These are phyloP conservation scores for Haemoproteus tartakovskyi DNA, from an alignment of 169 alveolate species.

Conservation along the genomic window DNA sequence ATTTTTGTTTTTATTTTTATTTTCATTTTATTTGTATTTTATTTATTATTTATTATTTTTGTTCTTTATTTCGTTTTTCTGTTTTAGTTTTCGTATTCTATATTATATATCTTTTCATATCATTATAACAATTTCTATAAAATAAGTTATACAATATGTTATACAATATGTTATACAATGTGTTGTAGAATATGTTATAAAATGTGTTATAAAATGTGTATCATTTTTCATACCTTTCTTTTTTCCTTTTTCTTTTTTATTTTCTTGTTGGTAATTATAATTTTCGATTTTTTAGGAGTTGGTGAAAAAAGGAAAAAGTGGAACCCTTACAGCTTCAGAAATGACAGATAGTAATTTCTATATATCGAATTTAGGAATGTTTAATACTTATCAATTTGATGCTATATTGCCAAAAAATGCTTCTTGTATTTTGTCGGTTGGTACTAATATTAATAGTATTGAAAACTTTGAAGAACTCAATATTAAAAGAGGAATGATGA, in stretches of 20 bases:
- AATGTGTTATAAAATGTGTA: no score
- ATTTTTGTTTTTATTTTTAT: no score
- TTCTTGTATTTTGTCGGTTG: slow-evolving; percentile 86
- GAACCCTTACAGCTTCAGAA: slow-evolving; percentile 78
- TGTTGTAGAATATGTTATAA: no score
- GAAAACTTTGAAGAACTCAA: slow-evolving; percentile 68
- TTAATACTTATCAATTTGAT: slow-evolving; percentile 80
- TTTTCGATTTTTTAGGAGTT: slow-evolving; percentile 69
- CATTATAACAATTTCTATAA: no score
- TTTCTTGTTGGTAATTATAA: neutral
- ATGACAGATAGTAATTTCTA: slow-evolving; percentile 85
- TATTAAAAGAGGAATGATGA: slow-evolving; percentile 76
- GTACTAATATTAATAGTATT: slow-evolving; percentile 72
- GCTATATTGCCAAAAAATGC: slow-evolving; percentile 85
- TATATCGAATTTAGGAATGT: slow-evolving; percentile 88
- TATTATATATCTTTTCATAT: neutral
- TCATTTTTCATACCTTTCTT: neutral
- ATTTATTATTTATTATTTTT: no score
- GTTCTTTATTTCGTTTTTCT: neutral
- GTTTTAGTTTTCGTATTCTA: neutral
- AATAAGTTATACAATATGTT: no score
- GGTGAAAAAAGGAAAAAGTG: slow-evolving; percentile 83
- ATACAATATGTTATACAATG: no score
- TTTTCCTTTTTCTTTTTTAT: slow-evolving; percentile 4
- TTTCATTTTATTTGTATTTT: no score